phyloP scores from a whole-genome alignment of 768 basidiomycete species.

The Sporobolomyces roseus region DNA sequence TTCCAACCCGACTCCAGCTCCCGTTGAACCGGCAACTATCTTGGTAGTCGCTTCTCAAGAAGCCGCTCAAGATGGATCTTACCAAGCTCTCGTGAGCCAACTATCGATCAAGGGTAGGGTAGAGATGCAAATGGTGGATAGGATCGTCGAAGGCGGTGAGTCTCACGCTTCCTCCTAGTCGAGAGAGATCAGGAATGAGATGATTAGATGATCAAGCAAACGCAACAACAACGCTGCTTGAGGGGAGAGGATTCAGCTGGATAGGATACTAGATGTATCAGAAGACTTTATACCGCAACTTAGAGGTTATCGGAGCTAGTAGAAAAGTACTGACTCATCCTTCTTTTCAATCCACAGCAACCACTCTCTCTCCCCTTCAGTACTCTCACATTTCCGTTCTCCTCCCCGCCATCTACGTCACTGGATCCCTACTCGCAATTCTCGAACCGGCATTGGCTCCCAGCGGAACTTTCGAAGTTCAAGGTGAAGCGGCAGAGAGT shows the following conservation, averaged over 20 bases:
- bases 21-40: conserved; percentile 53
- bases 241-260: no score
- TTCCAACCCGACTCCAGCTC: not conserved
- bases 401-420: conserved; percentile 61
- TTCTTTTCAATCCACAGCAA: conserved; percentile 29
- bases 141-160: conserved; percentile 74
- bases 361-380: conserved; percentile 22
- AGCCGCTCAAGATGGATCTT: conserved; percentile 73
- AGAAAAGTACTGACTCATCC: not conserved
- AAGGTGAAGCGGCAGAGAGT: conserved; percentile 26
- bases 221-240: no score
- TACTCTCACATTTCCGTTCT: conserved; percentile 56
- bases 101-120: conserved; percentile 57
- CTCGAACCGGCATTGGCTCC: conserved; percentile 33
- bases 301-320: not conserved
- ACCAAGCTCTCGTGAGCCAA: conserved; percentile 64
- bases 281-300: not conserved
- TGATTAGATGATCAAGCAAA: conserved; percentile 17
- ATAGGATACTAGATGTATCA: not conserved
- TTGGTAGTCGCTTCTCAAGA: conserved; percentile 73
- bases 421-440: conserved; percentile 54
- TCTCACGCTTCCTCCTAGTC: not conserved
- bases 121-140: conserved; percentile 76
- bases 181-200: not conserved
- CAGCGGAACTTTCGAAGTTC: conserved; percentile 26